These are phyloP conservation scores for Aschersonia sp. DNA, from an alignment of 2,329 filamentous ascomycete species.

Conservation along the genomic window DNA sequence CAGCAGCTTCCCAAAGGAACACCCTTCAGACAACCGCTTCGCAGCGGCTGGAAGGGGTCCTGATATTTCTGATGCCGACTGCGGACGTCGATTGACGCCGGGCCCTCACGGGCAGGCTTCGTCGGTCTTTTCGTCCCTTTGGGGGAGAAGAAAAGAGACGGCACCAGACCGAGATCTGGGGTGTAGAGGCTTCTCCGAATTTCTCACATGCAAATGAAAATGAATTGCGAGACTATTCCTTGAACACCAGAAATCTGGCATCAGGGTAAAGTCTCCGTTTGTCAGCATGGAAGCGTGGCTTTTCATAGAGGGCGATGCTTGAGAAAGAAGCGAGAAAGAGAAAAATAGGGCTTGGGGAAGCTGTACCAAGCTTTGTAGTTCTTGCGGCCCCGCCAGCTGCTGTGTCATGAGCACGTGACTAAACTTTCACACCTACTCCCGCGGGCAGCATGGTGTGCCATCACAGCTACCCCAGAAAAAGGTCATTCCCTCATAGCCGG, in stretches of 20 bases:
- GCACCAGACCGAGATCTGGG: neutral
- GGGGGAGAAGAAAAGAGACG: neutral
- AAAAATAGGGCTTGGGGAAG: neutral
- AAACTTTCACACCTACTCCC: too few relatives aligned
- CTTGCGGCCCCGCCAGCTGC: neutral
- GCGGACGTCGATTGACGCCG: conserved; percentile 10
- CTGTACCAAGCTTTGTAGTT: neutral
- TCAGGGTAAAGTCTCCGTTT: conserved; percentile 6
- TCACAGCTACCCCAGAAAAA: neutral
- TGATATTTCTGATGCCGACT: conserved; percentile 11
- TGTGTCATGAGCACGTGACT: neutral
- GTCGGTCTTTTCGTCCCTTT: conserved; percentile 2
- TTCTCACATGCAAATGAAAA: conserved; percentile 9
- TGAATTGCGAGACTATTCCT: neutral
- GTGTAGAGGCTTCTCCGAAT: conserved; percentile 11
- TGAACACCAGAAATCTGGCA: neutral
- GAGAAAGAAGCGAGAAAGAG: conserved; percentile 1
- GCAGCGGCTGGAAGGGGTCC: conserved; percentile 1
- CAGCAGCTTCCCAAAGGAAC: conserved; percentile 10
- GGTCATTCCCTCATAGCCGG: too few relatives aligned
- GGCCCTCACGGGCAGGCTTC: conserved; percentile 11
- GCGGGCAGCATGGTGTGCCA: too few relatives aligned
- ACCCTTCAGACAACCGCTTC: neutral
- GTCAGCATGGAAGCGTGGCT: conserved; percentile 11
- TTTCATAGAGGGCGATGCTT: conserved; percentile 11